phyloP scores from a whole-genome alignment of 2,329 filamentous ascomycete species.

The Ceratocystis eucalypticola region DNA sequence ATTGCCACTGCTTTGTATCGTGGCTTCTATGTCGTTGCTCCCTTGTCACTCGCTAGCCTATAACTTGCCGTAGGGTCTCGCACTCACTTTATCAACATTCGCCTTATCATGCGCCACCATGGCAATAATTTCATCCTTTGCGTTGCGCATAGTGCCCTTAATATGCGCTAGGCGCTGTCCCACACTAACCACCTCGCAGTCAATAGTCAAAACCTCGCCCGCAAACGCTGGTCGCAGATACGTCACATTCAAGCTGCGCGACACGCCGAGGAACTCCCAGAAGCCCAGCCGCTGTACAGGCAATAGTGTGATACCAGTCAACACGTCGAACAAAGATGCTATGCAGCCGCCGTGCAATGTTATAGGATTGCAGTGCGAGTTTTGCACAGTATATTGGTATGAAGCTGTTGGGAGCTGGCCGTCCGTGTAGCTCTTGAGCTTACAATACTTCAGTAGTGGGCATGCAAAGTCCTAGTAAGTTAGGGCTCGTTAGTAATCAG shows the following conservation, averaged over 20 bases:
- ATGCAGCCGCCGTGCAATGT: slow-evolving; percentile 51
- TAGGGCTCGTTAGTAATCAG: too few species aligned
- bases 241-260: slow-evolving; percentile 50
- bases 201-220: slow-evolving; percentile 38
- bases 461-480: slow-evolving; percentile 33
- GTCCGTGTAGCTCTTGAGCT: slow-evolving; percentile 28
- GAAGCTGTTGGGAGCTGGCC: slow-evolving; percentile 29
- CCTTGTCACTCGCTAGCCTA: neutral
- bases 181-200: slow-evolving; percentile 44
- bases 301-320: slow-evolving; percentile 45
- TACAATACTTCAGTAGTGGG: slow-evolving; percentile 31
- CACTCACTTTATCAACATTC: slow-evolving; percentile 38
- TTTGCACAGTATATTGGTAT: slow-evolving; percentile 38
- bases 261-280: slow-evolving; percentile 50
- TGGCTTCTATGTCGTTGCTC: neutral
- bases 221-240: slow-evolving; percentile 49
- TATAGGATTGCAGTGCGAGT: slow-evolving; percentile 39
- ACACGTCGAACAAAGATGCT: slow-evolving; percentile 53
- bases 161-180: slow-evolving; percentile 42
- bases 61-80: neutral
- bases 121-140: slow-evolving; percentile 40
- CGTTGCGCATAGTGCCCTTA: slow-evolving; percentile 40
- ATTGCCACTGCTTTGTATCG: too few species aligned
- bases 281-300: slow-evolving; percentile 41
- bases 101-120: slow-evolving; percentile 53